A percentile compares a stretch with the other conserved stretches of the same genome.
Conservation (phyloP, 2,329 filamentous ascomycete genomes). For the Hypoxylon rubiginosum region DNA sequence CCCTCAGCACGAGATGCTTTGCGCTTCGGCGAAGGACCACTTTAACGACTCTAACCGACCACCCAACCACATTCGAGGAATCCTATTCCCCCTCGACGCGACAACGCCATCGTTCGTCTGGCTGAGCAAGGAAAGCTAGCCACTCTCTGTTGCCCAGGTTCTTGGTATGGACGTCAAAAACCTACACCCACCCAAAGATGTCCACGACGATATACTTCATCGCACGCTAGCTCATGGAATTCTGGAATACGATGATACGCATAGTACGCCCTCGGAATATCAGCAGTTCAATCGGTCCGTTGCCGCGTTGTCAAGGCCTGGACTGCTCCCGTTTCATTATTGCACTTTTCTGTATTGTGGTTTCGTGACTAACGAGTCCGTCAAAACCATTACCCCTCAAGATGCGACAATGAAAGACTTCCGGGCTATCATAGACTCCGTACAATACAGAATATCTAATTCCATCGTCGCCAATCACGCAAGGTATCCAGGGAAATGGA, state of each 20-base stretch:
- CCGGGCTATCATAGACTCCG: conserved; percentile 34
- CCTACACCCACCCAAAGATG: background rate
- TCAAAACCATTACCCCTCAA: conserved; percentile 9
- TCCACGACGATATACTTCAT: conserved; percentile 22
- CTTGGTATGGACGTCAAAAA: conserved; percentile 4
- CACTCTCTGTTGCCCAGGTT: conserved; percentile 12
- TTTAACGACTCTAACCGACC: conserved; percentile 5
- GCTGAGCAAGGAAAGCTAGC: conserved; percentile 2
- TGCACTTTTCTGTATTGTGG: conserved; percentile 22
- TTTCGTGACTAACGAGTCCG: conserved; percentile 10
- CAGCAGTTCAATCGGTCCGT: conserved; percentile 30
- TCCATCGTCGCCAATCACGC: conserved; percentile 7
- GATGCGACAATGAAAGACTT: conserved; percentile 28
- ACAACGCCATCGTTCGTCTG: conserved; percentile 3
- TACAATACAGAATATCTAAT: conserved; percentile 1
- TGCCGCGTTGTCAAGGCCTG: conserved; percentile 23
- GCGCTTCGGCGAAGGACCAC: conserved; percentile 11
- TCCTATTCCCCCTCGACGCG: conserved; percentile 25
- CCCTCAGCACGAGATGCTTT: conserved; percentile 27
- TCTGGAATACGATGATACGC: conserved; percentile 6
- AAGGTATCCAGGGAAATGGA: conserved; percentile 8
- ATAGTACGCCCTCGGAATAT: background rate
- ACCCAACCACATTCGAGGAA: conserved; percentile 17
- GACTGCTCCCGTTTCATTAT: conserved; percentile 26
- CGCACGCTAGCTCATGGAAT: conserved; percentile 24